Conservation (phyloP, 768 basidiomycete genomes). For the Amanita exitialis region DNA sequence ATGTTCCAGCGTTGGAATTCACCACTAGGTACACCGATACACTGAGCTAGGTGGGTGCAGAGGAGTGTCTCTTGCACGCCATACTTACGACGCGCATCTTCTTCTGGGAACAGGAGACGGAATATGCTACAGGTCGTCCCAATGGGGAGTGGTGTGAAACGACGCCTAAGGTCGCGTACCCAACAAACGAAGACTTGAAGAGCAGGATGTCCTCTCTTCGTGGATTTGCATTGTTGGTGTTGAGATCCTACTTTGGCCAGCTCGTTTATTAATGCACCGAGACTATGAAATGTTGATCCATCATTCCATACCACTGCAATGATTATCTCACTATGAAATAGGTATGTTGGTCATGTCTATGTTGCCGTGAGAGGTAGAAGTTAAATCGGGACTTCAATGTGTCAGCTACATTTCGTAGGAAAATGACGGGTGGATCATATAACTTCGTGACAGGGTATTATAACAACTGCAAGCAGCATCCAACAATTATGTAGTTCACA, state of each 20-base stretch:
- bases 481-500: constrained; percentile 3
- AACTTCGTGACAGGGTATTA: constrained; percentile 4
- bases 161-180: constrained; percentile 28
- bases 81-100: constrained; percentile 62
- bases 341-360: constrained; percentile 9
- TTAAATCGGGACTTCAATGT: no score
- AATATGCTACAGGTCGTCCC: constrained; percentile 55
- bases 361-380: not conserved
- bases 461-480: not conserved
- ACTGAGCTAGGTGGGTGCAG: constrained; percentile 37
- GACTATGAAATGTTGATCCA: constrained; percentile 19
- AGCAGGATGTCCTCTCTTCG: constrained; percentile 23
- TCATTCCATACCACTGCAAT: not conserved
- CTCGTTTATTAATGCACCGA: constrained; percentile 38
- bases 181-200: constrained; percentile 33
- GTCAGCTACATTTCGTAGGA: not conserved
- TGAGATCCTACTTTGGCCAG: constrained; percentile 27
- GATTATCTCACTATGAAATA: constrained; percentile 18
- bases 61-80: constrained; percentile 62
- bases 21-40: constrained; percentile 27
- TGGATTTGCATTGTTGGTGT: constrained; percentile 10
- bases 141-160: constrained; percentile 36
- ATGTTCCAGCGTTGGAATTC: constrained; percentile 28
- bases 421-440: constrained; percentile 1
- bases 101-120: constrained; percentile 77